Conservation (phyloP, 495 filamentous ascomycete species). For the Penicillium odoratum region DNA sequence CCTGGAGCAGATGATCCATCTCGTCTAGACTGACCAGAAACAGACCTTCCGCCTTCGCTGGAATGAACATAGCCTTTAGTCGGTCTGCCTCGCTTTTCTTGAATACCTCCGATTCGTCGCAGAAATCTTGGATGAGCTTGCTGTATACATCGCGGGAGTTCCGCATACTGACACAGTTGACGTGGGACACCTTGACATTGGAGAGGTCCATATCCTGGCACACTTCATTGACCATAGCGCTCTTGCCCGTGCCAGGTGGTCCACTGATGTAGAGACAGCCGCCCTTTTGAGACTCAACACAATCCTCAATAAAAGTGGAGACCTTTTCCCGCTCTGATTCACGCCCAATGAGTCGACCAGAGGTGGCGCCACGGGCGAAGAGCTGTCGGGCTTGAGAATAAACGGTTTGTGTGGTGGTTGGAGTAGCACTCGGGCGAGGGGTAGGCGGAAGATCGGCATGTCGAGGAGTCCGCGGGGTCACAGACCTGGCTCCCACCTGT, state of each 20-base stretch:
- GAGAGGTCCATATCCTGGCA: slow-evolving; percentile 55
- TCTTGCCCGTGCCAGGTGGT: slow-evolving; percentile 95
- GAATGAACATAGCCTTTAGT: slow-evolving; percentile 63
- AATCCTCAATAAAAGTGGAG: slow-evolving; percentile 63
- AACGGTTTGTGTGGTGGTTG: slow-evolving; percentile 61
- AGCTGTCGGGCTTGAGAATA: slow-evolving; percentile 86
- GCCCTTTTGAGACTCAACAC: slow-evolving; percentile 58
- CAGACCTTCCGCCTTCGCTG: slow-evolving; percentile 52
- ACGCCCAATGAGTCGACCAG: slow-evolving; percentile 76
- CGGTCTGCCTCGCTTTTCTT: slow-evolving; percentile 54
- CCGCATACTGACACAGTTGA: slow-evolving; percentile 98
- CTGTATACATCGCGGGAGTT: slow-evolving; percentile 77
- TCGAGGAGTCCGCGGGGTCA: slow-evolving; percentile 62
- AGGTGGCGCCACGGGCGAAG: slow-evolving; percentile 76
- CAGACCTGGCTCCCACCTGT: slow-evolving; percentile 56
- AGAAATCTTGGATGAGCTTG: slow-evolving; percentile 67
- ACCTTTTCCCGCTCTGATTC: slow-evolving; percentile 77
- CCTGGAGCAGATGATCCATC: slow-evolving; percentile 85
- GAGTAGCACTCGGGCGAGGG: slow-evolving; percentile 54
- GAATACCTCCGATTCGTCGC: slow-evolving; percentile 56
- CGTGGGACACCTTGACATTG: slow-evolving; percentile 64
- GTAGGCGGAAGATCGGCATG: slow-evolving; percentile 51
- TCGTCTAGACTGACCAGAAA: slow-evolving; percentile 90
- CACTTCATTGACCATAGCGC: slow-evolving; percentile 83
- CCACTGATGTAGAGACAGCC: slow-evolving; percentile 96